Percentiles rank a stretch among this genome's conserved stretches.
Conservation (phyloP, 306 rosid species). For the Clitoria ternatea region DNA sequence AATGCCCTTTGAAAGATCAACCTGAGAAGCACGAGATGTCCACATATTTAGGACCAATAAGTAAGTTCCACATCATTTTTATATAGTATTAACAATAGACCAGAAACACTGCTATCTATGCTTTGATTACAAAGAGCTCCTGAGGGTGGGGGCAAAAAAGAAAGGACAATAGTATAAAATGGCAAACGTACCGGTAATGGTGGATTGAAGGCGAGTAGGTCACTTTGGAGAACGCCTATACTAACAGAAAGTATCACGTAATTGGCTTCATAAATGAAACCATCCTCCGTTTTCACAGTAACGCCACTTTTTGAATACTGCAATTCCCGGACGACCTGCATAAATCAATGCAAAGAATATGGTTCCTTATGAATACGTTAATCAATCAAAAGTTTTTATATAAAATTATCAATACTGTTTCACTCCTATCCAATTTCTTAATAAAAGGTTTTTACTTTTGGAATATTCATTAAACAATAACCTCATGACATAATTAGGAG, state of each 20-base stretch:
- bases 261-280: conserved; percentile 67
- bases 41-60: conserved; percentile 10
- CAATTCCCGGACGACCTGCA: conserved; percentile 87
- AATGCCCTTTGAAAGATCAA: neutral
- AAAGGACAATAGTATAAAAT: neutral
- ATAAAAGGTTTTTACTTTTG: too few species aligned
- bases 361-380: too few species aligned
- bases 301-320: conserved; percentile 86
- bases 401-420: too few species aligned
- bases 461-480: too few species aligned
- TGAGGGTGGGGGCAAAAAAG: neutral
- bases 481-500: too few species aligned
- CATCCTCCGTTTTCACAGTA: conserved; percentile 84
- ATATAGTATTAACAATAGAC: neutral
- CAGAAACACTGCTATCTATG: neutral
- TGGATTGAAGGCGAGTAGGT: conserved; percentile 79
- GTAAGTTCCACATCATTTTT: conserved; percentile 20
- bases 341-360: neutral
- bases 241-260: conserved; percentile 88
- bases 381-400: too few species aligned
- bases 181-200: conserved; percentile 63
- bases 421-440: too few species aligned
- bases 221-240: conserved; percentile 93
- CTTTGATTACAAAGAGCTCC: conserved; percentile 4
- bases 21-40: neutral